These are phyloP conservation scores for Blastobotrys aristatus DNA, from an alignment of 1,139 yeast genomes.

Conservation along the genomic window DNA sequence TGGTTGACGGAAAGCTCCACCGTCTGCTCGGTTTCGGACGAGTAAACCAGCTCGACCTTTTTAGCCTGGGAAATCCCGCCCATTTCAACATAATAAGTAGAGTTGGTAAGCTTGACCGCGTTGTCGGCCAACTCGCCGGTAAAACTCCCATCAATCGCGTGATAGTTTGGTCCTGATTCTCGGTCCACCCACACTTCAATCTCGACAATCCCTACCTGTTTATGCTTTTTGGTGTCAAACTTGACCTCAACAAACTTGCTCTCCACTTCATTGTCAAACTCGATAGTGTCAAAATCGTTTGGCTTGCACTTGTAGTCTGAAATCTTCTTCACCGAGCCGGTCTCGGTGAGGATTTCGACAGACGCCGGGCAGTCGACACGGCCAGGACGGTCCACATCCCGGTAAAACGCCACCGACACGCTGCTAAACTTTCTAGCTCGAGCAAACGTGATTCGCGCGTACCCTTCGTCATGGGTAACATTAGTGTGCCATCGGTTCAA, in stretches of 20 bases:
- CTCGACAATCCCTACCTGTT: not conserved
- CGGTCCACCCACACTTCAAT: constrained; percentile 2
- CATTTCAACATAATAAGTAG: not conserved
- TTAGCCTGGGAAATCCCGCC: not conserved
- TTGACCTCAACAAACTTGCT: not conserved
- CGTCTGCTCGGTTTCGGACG: not conserved
- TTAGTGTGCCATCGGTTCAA: constrained; percentile 3
- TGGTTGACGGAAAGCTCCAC: not conserved
- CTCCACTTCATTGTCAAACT: not conserved
- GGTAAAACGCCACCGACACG: not conserved
- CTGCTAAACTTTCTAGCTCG: not conserved
- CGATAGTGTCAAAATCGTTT: not conserved
- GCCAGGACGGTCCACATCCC: not conserved
- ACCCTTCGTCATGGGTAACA: not conserved
- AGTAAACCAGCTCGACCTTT: not conserved
- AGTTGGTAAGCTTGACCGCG: not conserved
- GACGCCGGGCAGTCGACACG: constrained; percentile 3
- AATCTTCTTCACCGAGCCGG: not conserved
- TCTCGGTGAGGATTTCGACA: not conserved
- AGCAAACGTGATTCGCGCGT: not conserved
- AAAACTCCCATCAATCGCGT: not conserved
- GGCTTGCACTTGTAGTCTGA: not conserved
- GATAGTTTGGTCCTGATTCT: not conserved
- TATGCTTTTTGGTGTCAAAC: not conserved
- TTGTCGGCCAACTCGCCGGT: not conserved